phyloP scores from a whole-genome alignment of 768 basidiomycete genomes.

The Candolleomyces aberdarensis region DNA sequence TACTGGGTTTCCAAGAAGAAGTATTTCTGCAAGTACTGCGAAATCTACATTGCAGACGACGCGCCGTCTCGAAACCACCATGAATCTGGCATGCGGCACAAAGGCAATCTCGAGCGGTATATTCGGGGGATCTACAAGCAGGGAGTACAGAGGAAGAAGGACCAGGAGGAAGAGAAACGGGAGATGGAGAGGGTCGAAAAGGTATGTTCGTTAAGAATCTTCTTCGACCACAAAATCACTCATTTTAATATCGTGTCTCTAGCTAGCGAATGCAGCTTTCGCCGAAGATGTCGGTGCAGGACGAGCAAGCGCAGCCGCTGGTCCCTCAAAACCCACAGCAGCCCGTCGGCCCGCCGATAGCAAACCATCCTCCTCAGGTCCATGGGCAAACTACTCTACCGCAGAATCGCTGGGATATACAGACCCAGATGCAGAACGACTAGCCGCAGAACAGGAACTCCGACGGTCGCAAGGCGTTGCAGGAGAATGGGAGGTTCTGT shows the following conservation, averaged over 20 bases:
- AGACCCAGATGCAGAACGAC: conserved; percentile 72
- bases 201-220: conserved; percentile 36
- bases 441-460: conserved; percentile 57
- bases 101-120: conserved; percentile 91
- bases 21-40: conserved; percentile 97
- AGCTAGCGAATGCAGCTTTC: conserved; percentile 82
- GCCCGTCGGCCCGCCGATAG: conserved; percentile 33
- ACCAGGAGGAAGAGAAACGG: conserved; percentile 78
- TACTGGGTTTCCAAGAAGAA: conserved; percentile 93
- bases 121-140: conserved; percentile 91
- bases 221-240: neutral
- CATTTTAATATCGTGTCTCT: conserved; percentile 4
- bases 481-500: conserved; percentile 68
- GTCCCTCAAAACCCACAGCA: conserved; percentile 26
- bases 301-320: conserved; percentile 43
- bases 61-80: conserved; percentile 88
- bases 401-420: conserved; percentile 77
- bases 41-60: conserved; percentile 96
- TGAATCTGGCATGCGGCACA: conserved; percentile 90
- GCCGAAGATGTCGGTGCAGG: conserved; percentile 76
- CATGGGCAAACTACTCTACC: conserved; percentile 84
- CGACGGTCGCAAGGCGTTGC: conserved; percentile 64
- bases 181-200: conserved; percentile 86
- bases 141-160: conserved; percentile 84
- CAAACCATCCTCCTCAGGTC: conserved; percentile 49